These are phyloP conservation scores for Nemania sp. DNA, from an alignment of 2,329 filamentous ascomycete genomes.

Conservation along the genomic window DNA sequence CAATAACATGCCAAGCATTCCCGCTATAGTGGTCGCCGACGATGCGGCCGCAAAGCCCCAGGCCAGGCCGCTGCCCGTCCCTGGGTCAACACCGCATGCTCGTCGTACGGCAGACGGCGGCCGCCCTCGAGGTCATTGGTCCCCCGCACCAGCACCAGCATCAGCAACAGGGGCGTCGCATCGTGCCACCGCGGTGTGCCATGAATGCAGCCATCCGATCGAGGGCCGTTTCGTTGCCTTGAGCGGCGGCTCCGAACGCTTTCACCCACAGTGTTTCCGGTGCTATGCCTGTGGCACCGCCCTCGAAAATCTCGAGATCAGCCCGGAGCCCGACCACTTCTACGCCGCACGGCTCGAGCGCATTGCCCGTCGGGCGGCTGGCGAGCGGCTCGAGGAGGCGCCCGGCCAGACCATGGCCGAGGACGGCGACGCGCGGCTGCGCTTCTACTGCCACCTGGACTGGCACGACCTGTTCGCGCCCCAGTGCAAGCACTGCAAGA, in stretches of 20 bases:
- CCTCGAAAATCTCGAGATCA: constrained; percentile 95
- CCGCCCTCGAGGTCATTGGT: constrained; percentile 60
- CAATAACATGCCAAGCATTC: constrained; percentile 34
- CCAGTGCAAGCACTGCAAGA: constrained; percentile 93
- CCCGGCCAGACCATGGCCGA: constrained; percentile 67
- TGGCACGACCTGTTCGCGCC: constrained; percentile 95
- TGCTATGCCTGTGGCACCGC: constrained; percentile 86
- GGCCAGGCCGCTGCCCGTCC: constrained; percentile 53
- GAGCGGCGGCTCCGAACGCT: constrained; percentile 71
- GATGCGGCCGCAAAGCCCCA: constrained; percentile 41
- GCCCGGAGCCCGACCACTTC: constrained; percentile 79
- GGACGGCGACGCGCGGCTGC: constrained; percentile 71
- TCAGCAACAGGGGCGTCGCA: constrained; percentile 46
- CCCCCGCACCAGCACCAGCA: constrained; percentile 58
- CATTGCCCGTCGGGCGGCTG: constrained; percentile 64
- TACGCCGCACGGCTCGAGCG: constrained; percentile 73
- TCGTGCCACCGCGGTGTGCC: constrained; percentile 72
- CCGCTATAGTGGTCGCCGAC: constrained; percentile 52
- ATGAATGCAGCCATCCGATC: constrained; percentile 82
- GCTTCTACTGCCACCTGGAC: constrained; percentile 98
- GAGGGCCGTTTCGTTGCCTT: constrained; percentile 88
- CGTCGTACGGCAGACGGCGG: constrained; percentile 44
- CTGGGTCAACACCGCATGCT: constrained; percentile 42
- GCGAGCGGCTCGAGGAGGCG: constrained; percentile 63
- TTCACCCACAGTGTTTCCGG: constrained; percentile 90